Base-by-base conservation (phyloP, 225 moss, liverwort and hornwort species). In the Neckera pumila region DNA sequence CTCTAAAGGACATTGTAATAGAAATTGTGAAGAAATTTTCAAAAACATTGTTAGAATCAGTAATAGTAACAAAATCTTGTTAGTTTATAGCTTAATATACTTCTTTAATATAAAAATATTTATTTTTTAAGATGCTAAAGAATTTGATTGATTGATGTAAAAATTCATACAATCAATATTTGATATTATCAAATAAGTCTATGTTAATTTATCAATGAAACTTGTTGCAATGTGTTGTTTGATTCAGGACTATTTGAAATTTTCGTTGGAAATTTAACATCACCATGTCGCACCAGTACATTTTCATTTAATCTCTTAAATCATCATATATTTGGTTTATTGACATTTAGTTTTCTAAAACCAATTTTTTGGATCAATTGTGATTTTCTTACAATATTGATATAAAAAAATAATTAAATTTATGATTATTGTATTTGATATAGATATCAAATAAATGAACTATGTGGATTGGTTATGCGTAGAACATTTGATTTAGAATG, bases 401-500 rank as follows among this genome's bases (percentile, higher is more conserved):
- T 82, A 4, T 36, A 10, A 11, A 14, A 3, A 12, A 12, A 43
- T 0, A 62, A 76, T 57, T 61, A 85, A 8, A 25, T 7, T 88
- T 76, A 8, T 34, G 9, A 9, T 78, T 82, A 2, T 26, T 20
- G 14, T 56, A 20, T 84, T 84, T 10, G 3, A n/a, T 36, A 16
- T 58, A 27, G 18, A 64, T 71, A 12, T 21, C 3, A 47, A 34
- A 63, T 65, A 82, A 86, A 34, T 77, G 14, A 57, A 79, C 76
- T 14, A 63, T 34, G 4, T 87, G 42, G 67, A 66, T 53, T 86
- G 81, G 26, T 80, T 67, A 27, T 81, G 19, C 0, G 1, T 9
- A 94, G 94, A 49, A 94, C 94, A 4, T 94, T 92, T 60, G 89
- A 93, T 83, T 82, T 95, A 31, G 92, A 93, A 80, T 95, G 95